Base-by-base conservation (phyloP, 257 asterid species). In the Petrea volubilis region DNA sequence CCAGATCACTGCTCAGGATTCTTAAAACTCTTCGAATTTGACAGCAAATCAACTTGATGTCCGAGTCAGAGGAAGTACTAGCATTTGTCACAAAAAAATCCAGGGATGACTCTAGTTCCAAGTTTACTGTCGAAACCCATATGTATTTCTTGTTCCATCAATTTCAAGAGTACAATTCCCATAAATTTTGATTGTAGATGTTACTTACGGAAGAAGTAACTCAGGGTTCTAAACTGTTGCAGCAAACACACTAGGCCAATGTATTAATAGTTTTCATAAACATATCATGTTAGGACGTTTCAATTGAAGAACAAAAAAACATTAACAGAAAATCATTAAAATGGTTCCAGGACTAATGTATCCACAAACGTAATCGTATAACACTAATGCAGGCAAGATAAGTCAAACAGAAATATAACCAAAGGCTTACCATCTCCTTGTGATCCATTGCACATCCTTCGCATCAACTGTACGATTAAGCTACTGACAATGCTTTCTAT, bases 401-500 rank as follows among this genome's bases (percentile, higher is more conserved):
- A 27, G 29, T 58, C 53, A 44, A 74, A 24, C 20, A 60, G 44
- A 59, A 50, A 23, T 6, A 77, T 11, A 65, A 52, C 43, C 47
- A 71, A 77, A 80, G 44, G 46, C 49, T 79, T 84, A 95, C 98
- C 98, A 60, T 86, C 84, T 74, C 74, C 87, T 52, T 74, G 77
- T 20, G 86, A 75, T 31, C 82, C 76, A 49, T 77, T 64, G 82
- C 91, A 90, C 96, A 84, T 90, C 81, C 90, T 85, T 74, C 80
- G 82, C 81, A 88, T 69, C 71, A 92, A 77, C 28, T 92, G 93
- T 74, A 76, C 65, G 50, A 92, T 83, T 84, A 92, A 86, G 82
- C 92, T 75, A 85, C 79, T 84, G 47, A 87, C 63, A 58, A 83
- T 88, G 79, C 89, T 90, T 87, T 92, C 96, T 69, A 77, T 82